Conservation (phyloP, 768 basidiomycete genomes). For the Candolleomyces eurysporus region DNA sequence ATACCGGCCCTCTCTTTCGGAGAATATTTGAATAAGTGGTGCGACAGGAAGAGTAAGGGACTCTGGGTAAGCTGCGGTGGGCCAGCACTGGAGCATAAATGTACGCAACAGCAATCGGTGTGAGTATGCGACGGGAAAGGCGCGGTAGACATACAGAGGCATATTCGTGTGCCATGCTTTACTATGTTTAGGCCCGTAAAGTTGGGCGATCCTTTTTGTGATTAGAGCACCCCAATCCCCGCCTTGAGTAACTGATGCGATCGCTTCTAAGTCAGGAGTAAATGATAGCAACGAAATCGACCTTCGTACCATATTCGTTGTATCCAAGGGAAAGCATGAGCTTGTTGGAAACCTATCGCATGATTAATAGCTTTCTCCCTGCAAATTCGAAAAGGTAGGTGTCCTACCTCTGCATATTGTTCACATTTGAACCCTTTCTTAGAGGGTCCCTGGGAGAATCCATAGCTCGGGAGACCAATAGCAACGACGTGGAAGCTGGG, state of each 20-base stretch:
- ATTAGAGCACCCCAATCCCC: conserved; percentile 27
- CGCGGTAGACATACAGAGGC: conserved; percentile 31
- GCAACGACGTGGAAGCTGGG: conserved; percentile 62
- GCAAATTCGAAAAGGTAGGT: too few relatives aligned
- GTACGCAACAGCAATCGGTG: neutral
- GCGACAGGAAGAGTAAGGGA: conserved; percentile 23
- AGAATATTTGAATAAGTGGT: conserved; percentile 26
- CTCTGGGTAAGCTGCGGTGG: conserved; percentile 12
- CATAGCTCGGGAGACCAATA: conserved; percentile 52
- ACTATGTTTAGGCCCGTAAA: conserved; percentile 34
- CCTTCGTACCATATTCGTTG: conserved; percentile 38
- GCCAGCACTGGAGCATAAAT: conserved; percentile 10
- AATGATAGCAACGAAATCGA: neutral
- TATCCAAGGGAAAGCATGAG: conserved; percentile 47
- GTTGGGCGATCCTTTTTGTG: conserved; percentile 23
- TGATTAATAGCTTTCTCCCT: too few relatives aligned
- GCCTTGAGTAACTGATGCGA: conserved; percentile 26
- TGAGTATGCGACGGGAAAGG: neutral
- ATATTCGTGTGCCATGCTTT: conserved; percentile 56
- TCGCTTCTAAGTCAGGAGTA: too few relatives aligned
- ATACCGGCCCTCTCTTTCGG: conserved; percentile 33
- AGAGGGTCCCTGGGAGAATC: conserved; percentile 51
- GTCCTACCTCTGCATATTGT: conserved; percentile 21
- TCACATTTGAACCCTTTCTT: conserved; percentile 40
- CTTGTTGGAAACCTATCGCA: neutral